Evolutionary conservation across 306 rosid genomes (phyloP).

Genomic region (Luffa aegyptiaca): DNA sequence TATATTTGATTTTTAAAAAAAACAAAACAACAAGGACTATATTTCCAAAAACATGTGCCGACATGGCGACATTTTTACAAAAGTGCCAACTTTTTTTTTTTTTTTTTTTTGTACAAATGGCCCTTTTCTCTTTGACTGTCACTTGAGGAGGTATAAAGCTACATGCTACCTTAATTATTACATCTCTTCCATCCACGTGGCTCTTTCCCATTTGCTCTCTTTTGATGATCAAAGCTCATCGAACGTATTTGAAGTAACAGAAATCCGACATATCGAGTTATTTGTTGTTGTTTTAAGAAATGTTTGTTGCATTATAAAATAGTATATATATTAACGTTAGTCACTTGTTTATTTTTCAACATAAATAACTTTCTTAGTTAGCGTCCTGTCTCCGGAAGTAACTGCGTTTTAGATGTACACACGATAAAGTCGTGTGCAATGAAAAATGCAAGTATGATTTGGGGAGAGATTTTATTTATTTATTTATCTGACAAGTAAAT

Average conservation of each 20-base stretch:
- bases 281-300: no score
- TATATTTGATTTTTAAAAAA: background rate
- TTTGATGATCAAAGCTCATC: background rate
- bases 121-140: background rate
- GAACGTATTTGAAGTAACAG: background rate
- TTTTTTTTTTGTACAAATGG: background rate
- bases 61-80: background rate
- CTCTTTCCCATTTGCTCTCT: background rate
- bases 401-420: no score
- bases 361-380: no score
- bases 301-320: no score
- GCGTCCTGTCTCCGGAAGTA: no score
- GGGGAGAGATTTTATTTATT: no score
- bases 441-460: no score
- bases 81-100: background rate
- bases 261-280: no score
- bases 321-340: no score
- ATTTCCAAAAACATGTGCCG: background rate
- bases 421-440: no score
- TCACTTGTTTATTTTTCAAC: no score
- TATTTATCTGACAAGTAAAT: no score
- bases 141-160: background rate
- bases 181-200: background rate
- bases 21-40: background rate
- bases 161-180: background rate